phyloP scores from a whole-genome alignment of 2,329 filamentous ascomycete species.

The Fusarium longipes region DNA sequence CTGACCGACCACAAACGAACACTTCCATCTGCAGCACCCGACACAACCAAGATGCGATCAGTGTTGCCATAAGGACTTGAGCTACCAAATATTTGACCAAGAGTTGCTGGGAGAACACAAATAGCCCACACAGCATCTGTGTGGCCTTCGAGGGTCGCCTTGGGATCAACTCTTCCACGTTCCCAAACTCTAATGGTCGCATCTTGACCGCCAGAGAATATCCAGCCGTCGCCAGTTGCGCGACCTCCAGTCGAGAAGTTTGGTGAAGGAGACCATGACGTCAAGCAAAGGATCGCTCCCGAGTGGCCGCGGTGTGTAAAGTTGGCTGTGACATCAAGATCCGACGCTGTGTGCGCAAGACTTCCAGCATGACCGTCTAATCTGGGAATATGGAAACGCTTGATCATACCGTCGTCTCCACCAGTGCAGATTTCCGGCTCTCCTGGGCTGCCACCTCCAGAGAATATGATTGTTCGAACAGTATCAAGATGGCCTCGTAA shows the following conservation, averaged over 20 bases:
- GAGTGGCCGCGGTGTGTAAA: constrained; percentile 95
- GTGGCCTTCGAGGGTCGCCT: constrained; percentile 92
- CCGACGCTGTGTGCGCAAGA: constrained; percentile 69
- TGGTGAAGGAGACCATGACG: constrained; percentile 86
- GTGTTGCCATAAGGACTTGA: constrained; percentile 79
- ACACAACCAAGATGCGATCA: constrained; percentile 90
- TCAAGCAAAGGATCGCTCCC: constrained; percentile 87
- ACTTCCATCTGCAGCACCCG: constrained; percentile 89
- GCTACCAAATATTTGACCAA: constrained; percentile 83
- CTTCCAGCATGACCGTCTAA: constrained; percentile 67
- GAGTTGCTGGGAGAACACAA: constrained; percentile 87
- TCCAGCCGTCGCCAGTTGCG: constrained; percentile 93
- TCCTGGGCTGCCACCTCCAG: constrained; percentile 91
- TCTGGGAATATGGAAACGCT: constrained; percentile 94
- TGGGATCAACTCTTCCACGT: constrained; percentile 91
- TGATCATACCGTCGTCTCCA: constrained; percentile 94
- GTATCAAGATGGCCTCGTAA: constrained; percentile 93
- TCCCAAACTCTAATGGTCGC: constrained; percentile 96
- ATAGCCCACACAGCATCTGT: constrained; percentile 97
- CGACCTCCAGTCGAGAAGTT: constrained; percentile 91
- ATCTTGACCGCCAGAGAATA: constrained; percentile 97
- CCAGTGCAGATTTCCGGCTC: constrained; percentile 98
- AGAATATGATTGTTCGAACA: constrained; percentile 95
- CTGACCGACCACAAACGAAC: constrained; percentile 96
- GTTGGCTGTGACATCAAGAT: constrained; percentile 91